Conservation (phyloP, 257 asterid species). For the Buddleja alternifolia region DNA sequence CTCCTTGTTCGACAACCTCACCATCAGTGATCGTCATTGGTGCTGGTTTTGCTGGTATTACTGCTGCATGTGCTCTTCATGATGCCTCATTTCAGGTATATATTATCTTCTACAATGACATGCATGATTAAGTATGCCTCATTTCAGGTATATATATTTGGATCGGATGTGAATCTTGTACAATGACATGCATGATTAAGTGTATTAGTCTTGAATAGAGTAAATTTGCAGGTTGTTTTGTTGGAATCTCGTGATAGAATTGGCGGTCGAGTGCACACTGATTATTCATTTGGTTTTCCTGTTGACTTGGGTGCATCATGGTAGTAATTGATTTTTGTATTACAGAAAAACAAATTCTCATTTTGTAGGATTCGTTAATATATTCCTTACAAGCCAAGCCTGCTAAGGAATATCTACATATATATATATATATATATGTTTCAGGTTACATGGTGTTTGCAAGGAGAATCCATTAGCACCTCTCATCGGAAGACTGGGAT, state of each 20-base stretch:
- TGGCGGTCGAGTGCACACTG: conserved; percentile 71
- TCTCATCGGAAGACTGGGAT: conserved; percentile 61
- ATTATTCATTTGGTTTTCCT: conserved; percentile 67
- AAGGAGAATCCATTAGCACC: conserved; percentile 72
- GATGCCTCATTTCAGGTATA: conserved; percentile 68
- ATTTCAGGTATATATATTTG: too few relatives aligned
- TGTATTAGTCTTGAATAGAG: conserved; percentile 18
- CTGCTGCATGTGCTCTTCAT: conserved; percentile 66
- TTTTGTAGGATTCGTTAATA: not conserved
- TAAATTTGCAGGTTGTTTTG: conserved; percentile 48
- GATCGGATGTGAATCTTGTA: not conserved
- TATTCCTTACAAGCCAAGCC: not conserved
- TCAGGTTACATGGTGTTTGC: conserved; percentile 76
- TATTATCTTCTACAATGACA: too few relatives aligned
- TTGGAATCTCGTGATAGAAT: conserved; percentile 71
- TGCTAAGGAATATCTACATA: conserved; percentile 19
- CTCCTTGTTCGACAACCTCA: conserved; percentile 43
- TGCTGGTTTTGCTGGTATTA: conserved; percentile 65
- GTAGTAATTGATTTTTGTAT: conserved; percentile 36
- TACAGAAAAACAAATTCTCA: not conserved
- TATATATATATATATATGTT: too few relatives aligned
- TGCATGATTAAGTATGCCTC: too few relatives aligned
- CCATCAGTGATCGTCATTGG: conserved; percentile 70
- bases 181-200: not conserved
- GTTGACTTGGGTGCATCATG: conserved; percentile 77